These are phyloP conservation scores for Tephrocybe rancida DNA, from an alignment of 768 basidiomycete species.

Conservation along the genomic window DNA sequence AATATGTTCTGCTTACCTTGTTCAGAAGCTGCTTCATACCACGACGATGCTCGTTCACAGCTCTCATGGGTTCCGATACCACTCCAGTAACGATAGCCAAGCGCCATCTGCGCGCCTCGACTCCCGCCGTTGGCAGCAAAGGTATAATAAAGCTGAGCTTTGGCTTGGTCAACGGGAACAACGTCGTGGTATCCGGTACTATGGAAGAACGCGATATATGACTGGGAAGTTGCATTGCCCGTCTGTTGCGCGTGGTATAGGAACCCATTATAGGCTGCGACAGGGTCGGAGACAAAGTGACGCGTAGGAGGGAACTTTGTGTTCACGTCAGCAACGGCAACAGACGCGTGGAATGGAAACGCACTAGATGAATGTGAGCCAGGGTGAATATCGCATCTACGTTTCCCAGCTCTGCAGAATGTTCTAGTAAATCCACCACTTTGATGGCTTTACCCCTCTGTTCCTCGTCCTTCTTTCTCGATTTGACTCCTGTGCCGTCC, in stretches of 20 bases:
- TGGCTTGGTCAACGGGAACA: slow-evolving; percentile 68
- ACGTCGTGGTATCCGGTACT: slow-evolving; percentile 78
- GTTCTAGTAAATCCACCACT: slow-evolving; percentile 77
- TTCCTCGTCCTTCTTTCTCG: slow-evolving; percentile 67
- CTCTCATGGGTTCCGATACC: slow-evolving; percentile 91
- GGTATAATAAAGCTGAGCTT: slow-evolving; percentile 90
- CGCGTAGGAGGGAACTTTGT: slow-evolving; percentile 72
- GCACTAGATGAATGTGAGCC: slow-evolving; percentile 67
- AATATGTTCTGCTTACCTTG: slow-evolving; percentile 49
- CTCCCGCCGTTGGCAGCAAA: slow-evolving; percentile 91
- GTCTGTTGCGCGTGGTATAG: slow-evolving; percentile 63
- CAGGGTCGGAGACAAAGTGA: slow-evolving; percentile 64
- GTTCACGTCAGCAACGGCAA: background rate
- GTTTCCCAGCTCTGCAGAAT: slow-evolving; percentile 80
- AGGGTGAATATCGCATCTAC: slow-evolving; percentile 71
- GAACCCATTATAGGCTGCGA: slow-evolving; percentile 65
- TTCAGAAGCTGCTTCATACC: slow-evolving; percentile 91
- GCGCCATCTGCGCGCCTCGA: slow-evolving; percentile 87
- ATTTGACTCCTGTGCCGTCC: slow-evolving; percentile 38
- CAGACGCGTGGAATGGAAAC: slow-evolving; percentile 21
- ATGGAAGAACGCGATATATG: slow-evolving; percentile 85
- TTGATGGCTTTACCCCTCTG: slow-evolving; percentile 74
- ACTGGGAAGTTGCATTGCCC: slow-evolving; percentile 88
- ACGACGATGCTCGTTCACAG: slow-evolving; percentile 80
- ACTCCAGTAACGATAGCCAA: slow-evolving; percentile 94